Percentiles rank a stretch among this genome's conserved stretches.
These are phyloP conservation scores for Cercophora scortea DNA, from an alignment of 495 filamentous ascomycete species.

Conservation along the genomic window DNA sequence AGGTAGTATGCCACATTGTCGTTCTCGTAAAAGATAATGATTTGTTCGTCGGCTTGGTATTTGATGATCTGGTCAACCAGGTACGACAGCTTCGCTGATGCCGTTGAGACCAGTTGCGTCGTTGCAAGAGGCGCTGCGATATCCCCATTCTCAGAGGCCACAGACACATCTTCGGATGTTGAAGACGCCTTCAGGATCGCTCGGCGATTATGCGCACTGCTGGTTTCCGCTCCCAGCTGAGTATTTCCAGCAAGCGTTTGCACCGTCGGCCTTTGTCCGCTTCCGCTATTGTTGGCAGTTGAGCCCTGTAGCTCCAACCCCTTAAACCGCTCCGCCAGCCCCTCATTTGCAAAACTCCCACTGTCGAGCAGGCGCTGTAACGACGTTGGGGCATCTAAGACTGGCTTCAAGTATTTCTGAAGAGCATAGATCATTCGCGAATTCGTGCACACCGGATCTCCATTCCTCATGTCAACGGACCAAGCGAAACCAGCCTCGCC, in stretches of 20 bases:
- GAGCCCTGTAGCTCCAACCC: slow-evolving; percentile 13
- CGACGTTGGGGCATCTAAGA: slow-evolving; percentile 27
- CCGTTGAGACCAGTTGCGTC: slow-evolving; percentile 65
- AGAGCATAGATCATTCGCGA: slow-evolving; percentile 29
- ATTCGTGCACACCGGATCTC: slow-evolving; percentile 31
- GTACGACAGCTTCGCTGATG: slow-evolving; percentile 84
- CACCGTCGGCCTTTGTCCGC: neutral
- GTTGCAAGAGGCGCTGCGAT: slow-evolving; percentile 45
- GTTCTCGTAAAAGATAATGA: slow-evolving; percentile 87
- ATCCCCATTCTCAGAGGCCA: slow-evolving; percentile 3
- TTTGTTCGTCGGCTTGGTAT: slow-evolving; percentile 68
- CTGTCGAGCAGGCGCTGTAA: slow-evolving; percentile 27
- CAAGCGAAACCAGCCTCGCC: slow-evolving; percentile 46
- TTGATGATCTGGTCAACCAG: slow-evolving; percentile 62
- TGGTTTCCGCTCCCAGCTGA: slow-evolving; percentile 23
- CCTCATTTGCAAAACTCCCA: slow-evolving; percentile 27
- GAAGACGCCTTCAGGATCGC: slow-evolving; percentile 4
- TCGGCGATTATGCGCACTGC: slow-evolving; percentile 15
- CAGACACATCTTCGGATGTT: slow-evolving; percentile 1
- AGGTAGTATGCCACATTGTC: slow-evolving; percentile 79
- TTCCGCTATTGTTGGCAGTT: neutral
- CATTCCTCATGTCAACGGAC: slow-evolving; percentile 47
- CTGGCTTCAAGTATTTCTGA: slow-evolving; percentile 30
- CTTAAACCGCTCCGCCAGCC: slow-evolving; percentile 22
- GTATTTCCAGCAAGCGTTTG: slow-evolving; percentile 32